Base-by-base conservation (phyloP, 2,329 filamentous ascomycete species). In the Phialocephala sp. region DNA sequence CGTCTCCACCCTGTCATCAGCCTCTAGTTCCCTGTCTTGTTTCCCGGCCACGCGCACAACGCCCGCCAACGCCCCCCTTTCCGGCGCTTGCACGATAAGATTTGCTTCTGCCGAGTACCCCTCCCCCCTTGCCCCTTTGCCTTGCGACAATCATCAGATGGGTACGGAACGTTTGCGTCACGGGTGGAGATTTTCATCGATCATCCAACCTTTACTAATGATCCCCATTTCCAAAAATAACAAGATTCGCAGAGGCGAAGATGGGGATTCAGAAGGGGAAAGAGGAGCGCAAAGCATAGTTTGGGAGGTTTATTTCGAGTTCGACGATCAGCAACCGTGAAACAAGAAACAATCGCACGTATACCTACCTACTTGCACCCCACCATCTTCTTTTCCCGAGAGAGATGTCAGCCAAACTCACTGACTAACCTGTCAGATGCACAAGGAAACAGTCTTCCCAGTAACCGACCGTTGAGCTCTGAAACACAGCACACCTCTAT, bases 1-100 rank as follows among this genome's bases (percentile, higher is more conserved):
- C 50, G 50, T 35, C 18, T 54, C 24, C 50, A 54, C 50, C 22
- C 22, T 54, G 50, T 35, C 50, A 54, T 54, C 50, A 54, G 50
- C 50, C 50, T 54, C 24, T 20, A n/a, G 3, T 27, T n/a, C 50
- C 50, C n/a, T n/a, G 45, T 8, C 45, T 8, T 3, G 18, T 50
- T 50, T 50, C 45, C 18, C 18, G n/a, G 18, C 43, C 43, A 47
- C 43, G 43, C 43, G 43, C 43, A 47, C 15, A 18, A 15, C 2
- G 8, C 8, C 9, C 4, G 18, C 12, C 18, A 12, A 9, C 8
- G 6, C 45, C 12, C 5, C 47, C 50, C 50, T 54, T 32, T 54
- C 50, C 50, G 50, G 50, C 50, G 50, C 50, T 35, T 54, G 50
- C 22, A 15, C 50, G 50, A 32, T 54, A 54, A 54, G 50, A 54